Base-by-base conservation (phyloP, 2,329 filamentous ascomycete species). In the Fonsecaea pedrosoi region DNA sequence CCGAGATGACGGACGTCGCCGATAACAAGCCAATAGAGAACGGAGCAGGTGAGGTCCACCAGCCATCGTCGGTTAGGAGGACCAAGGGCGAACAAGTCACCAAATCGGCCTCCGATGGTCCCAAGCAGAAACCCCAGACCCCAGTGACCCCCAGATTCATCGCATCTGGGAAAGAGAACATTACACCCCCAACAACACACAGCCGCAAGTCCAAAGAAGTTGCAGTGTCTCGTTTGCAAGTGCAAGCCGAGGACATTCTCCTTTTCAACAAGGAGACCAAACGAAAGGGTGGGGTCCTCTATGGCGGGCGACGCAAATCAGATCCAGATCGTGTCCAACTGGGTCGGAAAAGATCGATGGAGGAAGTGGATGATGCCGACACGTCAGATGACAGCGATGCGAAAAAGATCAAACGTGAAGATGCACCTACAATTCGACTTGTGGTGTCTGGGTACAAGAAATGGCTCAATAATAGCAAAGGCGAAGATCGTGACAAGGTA, bases 251-350 rank as follows among this genome's bases (percentile, higher is more conserved):
- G 0, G 95, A 99, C 75, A 93, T 98, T 74, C 90, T 90, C 1
- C 82, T 96, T 37, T 99, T 95, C 74, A 91, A 98, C 75, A 97
- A 95, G 76, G 95, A 99, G 80, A 92, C 87, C 82, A 97, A 96
- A 81, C 88, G 95, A 21, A 86, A 85, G 54, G 88, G 88, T 13
- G 88, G 88, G 48, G 86, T 90, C 3, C 80, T 87, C 10, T 86
- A 89, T 70, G 87, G 87, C 34, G 84, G 85, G 13, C 77, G 83
- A 71, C 78, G 81, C 32, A 81, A 79, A 71, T 82, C 73, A 21
- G 80, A 79, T 59, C 78, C 80, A 42, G 78, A 80, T 55, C 73
- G 78, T 54, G 64, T 75, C 13, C 71, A 75, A 42, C 74, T 74
- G 18, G 68, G 69, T 61, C 80, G 79, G 72, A 85, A 81, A 75